Base-by-base conservation (phyloP, 1,284 basidiomycete species). In the Malassezia nana region DNA sequence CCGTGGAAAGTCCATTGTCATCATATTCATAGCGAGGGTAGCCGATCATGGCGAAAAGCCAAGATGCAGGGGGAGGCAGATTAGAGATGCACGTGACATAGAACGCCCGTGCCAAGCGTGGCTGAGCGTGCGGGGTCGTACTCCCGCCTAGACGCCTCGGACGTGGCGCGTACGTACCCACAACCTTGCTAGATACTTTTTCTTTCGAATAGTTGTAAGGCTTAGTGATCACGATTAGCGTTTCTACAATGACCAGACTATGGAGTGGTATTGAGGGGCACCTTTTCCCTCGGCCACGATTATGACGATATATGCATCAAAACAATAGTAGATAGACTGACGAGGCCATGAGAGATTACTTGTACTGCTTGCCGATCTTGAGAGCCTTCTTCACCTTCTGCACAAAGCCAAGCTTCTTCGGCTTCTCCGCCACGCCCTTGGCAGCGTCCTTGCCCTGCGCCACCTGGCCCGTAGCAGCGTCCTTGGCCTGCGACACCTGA, bases 391-490 rank as follows among this genome's bases (percentile, higher is more conserved):
- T 56, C 42, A 56, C 5, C 47, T 56, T 56, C 6, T 24, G 20
- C 22, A 50, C 7, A 12, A 56, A n/a, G 25, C 54, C 54, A 10
- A 46, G 16, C 54, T 56, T 56, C 54, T 56, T 50, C n/a, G 46
- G 46, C 54, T 55, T 50, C 15, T 25, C 32, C 4, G 53, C 35
- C 4, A 28, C 16, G 46, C 22, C 35, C 40, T 42, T 42, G 16
- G 39, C 48, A 18, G 44, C 12, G n/a, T 46, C 32, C 41, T 24
- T 43, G 41, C 39, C 30, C 22, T 43, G 30, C 49, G 31, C 16
- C 15, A 16, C 25, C 10, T 7, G 9, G 25, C 29, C 28, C 8
- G 38, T 25, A 16, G 24, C 43, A 15, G 38, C n/a, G 16, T 46
- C 40, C 49, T 32, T 43, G 49, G 40, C 30, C 22, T 43, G 30